These are phyloP conservation scores for Pochonia chlamydosporia DNA, from an alignment of 2,329 filamentous ascomycete species.

Conservation along the genomic window DNA sequence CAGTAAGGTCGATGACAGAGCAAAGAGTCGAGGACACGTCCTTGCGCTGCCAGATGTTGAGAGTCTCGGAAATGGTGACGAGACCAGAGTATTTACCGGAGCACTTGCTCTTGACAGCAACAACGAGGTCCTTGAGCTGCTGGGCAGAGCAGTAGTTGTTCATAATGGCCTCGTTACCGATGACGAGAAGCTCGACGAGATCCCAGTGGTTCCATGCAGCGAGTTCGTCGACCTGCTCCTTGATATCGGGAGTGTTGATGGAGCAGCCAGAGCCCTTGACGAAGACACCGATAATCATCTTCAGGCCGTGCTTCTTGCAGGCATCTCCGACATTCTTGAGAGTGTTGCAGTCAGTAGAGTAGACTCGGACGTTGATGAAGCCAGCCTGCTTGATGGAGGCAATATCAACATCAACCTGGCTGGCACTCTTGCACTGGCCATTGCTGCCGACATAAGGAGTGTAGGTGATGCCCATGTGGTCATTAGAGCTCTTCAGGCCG, in stretches of 20 bases:
- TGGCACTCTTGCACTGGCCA: slow-evolving; percentile 58
- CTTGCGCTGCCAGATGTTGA: slow-evolving; percentile 66
- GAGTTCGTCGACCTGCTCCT: slow-evolving; percentile 70
- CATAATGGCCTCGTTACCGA: slow-evolving; percentile 89
- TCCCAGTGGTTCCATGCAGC: slow-evolving; percentile 68
- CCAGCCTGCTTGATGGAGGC: slow-evolving; percentile 56
- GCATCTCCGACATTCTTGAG: slow-evolving; percentile 70
- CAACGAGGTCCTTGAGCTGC: slow-evolving; percentile 67
- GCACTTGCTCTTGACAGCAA: slow-evolving; percentile 59
- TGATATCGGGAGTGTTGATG: slow-evolving; percentile 53
- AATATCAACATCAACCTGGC: slow-evolving; percentile 56
- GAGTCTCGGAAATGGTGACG: slow-evolving; percentile 81
- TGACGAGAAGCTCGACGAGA: slow-evolving; percentile 70
- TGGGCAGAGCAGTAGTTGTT: slow-evolving; percentile 59
- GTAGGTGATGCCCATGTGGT: slow-evolving; percentile 73
- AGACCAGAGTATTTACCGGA: slow-evolving; percentile 63
- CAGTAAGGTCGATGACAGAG: slow-evolving; percentile 67
- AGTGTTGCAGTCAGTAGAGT: slow-evolving; percentile 86
- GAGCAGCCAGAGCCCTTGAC: slow-evolving; percentile 61
- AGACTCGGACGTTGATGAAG: slow-evolving; percentile 71
- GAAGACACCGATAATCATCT: slow-evolving; percentile 84
- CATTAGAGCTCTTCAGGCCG: slow-evolving; percentile 35
- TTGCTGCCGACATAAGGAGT: slow-evolving; percentile 59
- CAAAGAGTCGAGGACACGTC: slow-evolving; percentile 59
- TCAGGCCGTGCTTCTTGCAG: slow-evolving; percentile 59